A percentile compares a stretch with the other conserved stretches of the same genome.
Evolutionary conservation across 163 green algal genomes (phyloP).

Genomic region (Chlamydomonas reinhardtii): DNA sequence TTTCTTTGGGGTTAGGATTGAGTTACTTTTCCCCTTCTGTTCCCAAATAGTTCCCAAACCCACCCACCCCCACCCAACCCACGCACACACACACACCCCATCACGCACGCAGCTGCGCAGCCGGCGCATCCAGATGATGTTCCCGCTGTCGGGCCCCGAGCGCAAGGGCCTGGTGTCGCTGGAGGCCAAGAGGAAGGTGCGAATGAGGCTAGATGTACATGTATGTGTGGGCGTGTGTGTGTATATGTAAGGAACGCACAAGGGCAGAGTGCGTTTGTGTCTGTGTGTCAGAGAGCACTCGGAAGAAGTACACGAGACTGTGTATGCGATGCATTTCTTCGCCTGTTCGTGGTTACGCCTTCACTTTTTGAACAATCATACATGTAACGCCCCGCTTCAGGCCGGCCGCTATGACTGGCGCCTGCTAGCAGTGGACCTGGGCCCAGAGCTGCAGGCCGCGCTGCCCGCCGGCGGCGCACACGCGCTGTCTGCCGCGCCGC

Average conservation of each 20-base stretch:
- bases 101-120: conserved; percentile 56
- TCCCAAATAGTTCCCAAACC: no score
- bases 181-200: conserved; percentile 85
- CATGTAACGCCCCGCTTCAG: no score
- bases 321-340: no score
- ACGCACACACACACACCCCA: neutral
- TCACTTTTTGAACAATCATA: no score
- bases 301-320: neutral
- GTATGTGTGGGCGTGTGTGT: no score
- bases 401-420: conserved; percentile 76
- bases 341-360: no score
- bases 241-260: no score
- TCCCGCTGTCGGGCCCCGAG: conserved; percentile 83
- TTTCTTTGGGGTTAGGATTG: no score
- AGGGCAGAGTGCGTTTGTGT: no score
- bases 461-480: conserved; percentile 24
- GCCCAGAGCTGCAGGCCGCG: conserved; percentile 52
- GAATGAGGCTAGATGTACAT: no score
- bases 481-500: conserved; percentile 48
- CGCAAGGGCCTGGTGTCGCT: conserved; percentile 83
- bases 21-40: no score
- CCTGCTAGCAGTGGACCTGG: conserved; percentile 90
- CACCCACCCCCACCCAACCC: neutral
- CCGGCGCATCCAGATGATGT: conserved; percentile 90
- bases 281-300: conserved; percentile 6